Evolutionary conservation across 805 yeast genomes (phyloP), one percentile per base, ranked within the genome.

Genomic region (Ogataea dorogensis): DNA sequence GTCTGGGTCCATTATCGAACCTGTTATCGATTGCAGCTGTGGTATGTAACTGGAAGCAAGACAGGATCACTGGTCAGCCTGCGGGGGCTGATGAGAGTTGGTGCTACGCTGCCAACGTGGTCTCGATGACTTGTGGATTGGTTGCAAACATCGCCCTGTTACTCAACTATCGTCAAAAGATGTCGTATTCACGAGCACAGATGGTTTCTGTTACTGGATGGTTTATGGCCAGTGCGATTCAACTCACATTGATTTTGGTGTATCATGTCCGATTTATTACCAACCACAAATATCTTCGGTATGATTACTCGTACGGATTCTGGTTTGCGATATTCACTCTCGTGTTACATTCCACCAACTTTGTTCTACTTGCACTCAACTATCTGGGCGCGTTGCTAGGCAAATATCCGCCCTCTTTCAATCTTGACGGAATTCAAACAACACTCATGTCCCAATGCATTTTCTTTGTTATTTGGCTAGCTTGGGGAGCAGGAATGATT

Each of bases 1-100:
- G 91, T 47, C 50, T 80, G 23, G 94, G 93, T 0, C 95, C 95
- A 0, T 49, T 86, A 17, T 79, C 91, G 5, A 85, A 85, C 48
- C 72, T 84, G 69, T 70, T 79, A 26, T 81, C 91, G 0, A 65
- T 84, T 5, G 78, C 83, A 2, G 86, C 89, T 5, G 67, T 85
- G 11, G 77, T 79, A 0, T 80, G 82, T 38, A 67, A 71, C 31
- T 86, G 96, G 96, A 53, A 46, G 3, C 45, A 44, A 4, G 43
- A 50, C n/a, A 59, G 61, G 0, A 26, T 41, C 0, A 29, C 42
- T 5, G 43, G 47, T 3, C 14, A 31, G 3, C 40, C 38, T 1
- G 37, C 42, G 3, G 43, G 37, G 15, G 66, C 60, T 37, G 79
- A 73, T 31, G 58, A 65, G 0, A 28, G 47, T 0, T 67, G 72